Conservation (phyloP, 148 eudicot species). For the Camellia granthamiana region DNA sequence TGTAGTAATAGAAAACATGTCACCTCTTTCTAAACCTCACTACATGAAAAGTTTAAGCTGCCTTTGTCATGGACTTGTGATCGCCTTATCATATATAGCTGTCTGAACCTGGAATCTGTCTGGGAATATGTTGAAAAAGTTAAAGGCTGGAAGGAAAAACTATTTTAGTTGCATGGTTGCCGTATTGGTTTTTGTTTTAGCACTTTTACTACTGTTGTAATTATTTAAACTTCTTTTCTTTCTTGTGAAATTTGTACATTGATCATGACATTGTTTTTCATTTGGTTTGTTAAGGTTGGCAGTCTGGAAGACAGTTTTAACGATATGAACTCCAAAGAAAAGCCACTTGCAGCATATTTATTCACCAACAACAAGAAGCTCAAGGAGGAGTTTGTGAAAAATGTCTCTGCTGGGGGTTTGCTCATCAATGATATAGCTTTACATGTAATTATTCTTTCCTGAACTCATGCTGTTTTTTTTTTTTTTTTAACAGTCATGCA, state of each 20-base stretch:
- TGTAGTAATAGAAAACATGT: neutral
- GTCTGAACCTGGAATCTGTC: neutral
- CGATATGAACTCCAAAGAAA: slow-evolving; percentile 43
- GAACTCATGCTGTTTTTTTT: neutral
- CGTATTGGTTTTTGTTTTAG: neutral
- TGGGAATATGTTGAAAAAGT: neutral
- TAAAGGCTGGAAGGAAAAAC: neutral
- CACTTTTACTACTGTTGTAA: neutral
- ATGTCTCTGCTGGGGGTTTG: slow-evolving; percentile 54
- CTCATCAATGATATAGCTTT: slow-evolving; percentile 50
- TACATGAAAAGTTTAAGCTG: neutral
- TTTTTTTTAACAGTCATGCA: neutral
- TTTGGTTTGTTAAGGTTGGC: slow-evolving; percentile 37
- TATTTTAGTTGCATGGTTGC: neutral
- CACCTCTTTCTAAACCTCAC: neutral
- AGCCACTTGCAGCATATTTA: slow-evolving; percentile 66
- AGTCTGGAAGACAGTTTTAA: slow-evolving; percentile 45
- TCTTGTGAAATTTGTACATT: neutral
- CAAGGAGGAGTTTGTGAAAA: slow-evolving; percentile 42
- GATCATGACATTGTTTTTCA: neutral
- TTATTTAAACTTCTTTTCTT: neutral
- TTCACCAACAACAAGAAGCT: slow-evolving; percentile 58
- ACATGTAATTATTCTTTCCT: slow-evolving; percentile 37
- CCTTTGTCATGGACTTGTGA: neutral
- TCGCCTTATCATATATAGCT: neutral